phyloP scores from a whole-genome alignment of 176 grass and related monocot species.

The Ampelocalamus luodianensis region DNA sequence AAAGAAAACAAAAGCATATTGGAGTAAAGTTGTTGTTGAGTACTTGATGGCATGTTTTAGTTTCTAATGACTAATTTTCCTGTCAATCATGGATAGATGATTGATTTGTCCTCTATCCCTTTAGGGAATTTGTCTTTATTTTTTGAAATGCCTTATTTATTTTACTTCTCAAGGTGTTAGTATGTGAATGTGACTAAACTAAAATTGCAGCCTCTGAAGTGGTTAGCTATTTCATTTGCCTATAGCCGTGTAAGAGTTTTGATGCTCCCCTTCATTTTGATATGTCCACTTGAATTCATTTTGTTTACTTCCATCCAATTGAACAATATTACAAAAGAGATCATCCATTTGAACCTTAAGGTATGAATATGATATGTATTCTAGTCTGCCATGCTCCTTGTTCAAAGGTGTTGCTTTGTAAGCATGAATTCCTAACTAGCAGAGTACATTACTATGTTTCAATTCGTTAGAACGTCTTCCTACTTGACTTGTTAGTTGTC shows the following conservation, averaged over 20 bases:
- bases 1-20: constrained; percentile 26
- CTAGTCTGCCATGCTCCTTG: not conserved
- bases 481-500: constrained; percentile 18
- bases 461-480: constrained; percentile 6
- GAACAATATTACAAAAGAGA: not conserved
- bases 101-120: constrained; percentile 9
- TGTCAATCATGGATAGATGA: constrained; percentile 26
- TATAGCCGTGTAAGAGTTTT: constrained; percentile 22
- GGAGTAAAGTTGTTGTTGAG: not conserved
- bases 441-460: constrained; percentile 1
- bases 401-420: not conserved
- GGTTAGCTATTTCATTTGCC: constrained; percentile 23
- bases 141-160: not conserved
- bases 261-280: not conserved
- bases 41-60: constrained; percentile 30
- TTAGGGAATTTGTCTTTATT: not conserved
- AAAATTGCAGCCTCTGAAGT: constrained; percentile 2
- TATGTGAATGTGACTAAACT: constrained; percentile 29
- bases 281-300: not conserved
- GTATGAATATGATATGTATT: not conserved
- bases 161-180: not conserved
- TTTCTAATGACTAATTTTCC: constrained; percentile 24
- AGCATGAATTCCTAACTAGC: not conserved
- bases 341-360: constrained; percentile 4
- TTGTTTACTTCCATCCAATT: constrained; percentile 14